Conservation (phyloP, 1,284 basidiomycete species). For the Meripilus lineatus region DNA sequence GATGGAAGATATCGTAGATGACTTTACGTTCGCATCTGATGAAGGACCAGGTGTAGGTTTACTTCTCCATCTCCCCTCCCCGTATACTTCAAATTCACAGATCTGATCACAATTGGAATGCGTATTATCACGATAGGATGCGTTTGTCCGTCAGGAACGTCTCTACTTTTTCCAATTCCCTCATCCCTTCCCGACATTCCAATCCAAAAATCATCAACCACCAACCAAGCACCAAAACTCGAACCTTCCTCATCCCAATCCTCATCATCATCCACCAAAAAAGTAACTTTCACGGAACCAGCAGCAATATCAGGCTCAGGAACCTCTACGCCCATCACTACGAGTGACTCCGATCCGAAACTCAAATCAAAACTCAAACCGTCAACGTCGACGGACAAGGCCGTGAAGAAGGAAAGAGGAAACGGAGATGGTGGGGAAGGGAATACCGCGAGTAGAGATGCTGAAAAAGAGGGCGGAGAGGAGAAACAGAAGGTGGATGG, state of each 20-base stretch:
- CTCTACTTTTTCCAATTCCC: slow-evolving; percentile 95
- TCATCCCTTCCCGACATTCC: slow-evolving; percentile 79
- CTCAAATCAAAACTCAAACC: no score
- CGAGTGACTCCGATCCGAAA: slow-evolving; percentile 24
- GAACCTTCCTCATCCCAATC: slow-evolving; percentile 31
- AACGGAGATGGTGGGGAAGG: slow-evolving; percentile 10
- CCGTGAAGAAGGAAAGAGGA: slow-evolving; percentile 20
- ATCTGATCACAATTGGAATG: no score
- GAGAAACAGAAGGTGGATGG: slow-evolving; percentile 59
- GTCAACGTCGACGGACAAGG: slow-evolving; percentile 7
- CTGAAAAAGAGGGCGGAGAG: slow-evolving; percentile 20
- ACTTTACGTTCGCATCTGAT: slow-evolving; percentile 51
- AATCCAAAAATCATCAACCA: slow-evolving; percentile 24
- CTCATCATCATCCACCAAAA: slow-evolving; percentile 23
- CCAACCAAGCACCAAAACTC: slow-evolving; percentile 21
- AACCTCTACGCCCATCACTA: slow-evolving; percentile 22
- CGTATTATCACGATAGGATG: slow-evolving; percentile 32
- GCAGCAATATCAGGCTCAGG: slow-evolving; percentile 45
- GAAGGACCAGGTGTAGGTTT: slow-evolving; percentile 33
- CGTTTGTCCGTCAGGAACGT: slow-evolving; percentile 51
- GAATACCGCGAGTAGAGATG: slow-evolving; percentile 18
- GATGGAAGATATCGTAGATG: slow-evolving; percentile 78
- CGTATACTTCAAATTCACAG: no score
- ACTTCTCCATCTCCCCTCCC: no score
- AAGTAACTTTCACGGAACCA: slow-evolving; percentile 59